Percentiles rank a stretch among this genome's conserved stretches.
Conservation (phyloP, 495 filamentous ascomycete genomes). For the Cercophora scortea region DNA sequence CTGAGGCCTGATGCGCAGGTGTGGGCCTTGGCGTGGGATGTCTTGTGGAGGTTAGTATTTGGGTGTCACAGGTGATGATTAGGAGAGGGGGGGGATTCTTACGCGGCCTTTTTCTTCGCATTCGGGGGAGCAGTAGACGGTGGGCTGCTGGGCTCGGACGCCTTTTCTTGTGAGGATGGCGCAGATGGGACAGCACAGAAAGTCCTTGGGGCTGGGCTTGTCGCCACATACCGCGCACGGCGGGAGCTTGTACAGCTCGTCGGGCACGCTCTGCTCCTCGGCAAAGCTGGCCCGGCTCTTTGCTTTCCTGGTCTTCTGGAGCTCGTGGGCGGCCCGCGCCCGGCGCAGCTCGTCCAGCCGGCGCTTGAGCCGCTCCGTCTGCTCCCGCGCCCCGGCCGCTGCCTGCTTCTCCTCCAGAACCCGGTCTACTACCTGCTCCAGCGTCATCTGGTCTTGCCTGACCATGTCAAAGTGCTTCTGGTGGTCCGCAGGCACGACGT, state of each 20-base stretch:
- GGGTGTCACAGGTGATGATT: too few species aligned
- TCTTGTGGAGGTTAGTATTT: constrained; percentile 5
- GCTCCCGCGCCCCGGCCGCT: constrained; percentile 19
- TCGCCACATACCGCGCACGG: constrained; percentile 30
- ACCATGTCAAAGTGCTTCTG: constrained; percentile 37
- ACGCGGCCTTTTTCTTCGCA: constrained; percentile 36
- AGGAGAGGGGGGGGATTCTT: constrained; percentile 9
- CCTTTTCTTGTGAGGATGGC: constrained; percentile 22
- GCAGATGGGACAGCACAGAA: constrained; percentile 33
- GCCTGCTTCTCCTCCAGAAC: constrained; percentile 30
- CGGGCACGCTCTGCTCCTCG: constrained; percentile 15
- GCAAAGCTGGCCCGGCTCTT: constrained; percentile 13
- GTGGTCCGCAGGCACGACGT: constrained; percentile 10
- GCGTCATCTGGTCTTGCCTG: constrained; percentile 14
- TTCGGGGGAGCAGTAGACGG: constrained; percentile 36
- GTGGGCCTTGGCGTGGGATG: constrained; percentile 14
- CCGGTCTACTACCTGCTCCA: constrained; percentile 29
- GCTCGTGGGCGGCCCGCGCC: constrained; percentile 35
- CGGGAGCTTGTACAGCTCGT: constrained; percentile 26
- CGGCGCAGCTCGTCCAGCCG: constrained; percentile 34
- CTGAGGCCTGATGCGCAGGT: constrained; percentile 13
- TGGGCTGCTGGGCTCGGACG: constrained; percentile 12
- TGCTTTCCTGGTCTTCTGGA: constrained; percentile 29
- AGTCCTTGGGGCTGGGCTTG: constrained; percentile 16
- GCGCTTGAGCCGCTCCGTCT: constrained; percentile 26